Conservation (phyloP, 2,329 filamentous ascomycete species). For the Paramyrothecium sp. region DNA sequence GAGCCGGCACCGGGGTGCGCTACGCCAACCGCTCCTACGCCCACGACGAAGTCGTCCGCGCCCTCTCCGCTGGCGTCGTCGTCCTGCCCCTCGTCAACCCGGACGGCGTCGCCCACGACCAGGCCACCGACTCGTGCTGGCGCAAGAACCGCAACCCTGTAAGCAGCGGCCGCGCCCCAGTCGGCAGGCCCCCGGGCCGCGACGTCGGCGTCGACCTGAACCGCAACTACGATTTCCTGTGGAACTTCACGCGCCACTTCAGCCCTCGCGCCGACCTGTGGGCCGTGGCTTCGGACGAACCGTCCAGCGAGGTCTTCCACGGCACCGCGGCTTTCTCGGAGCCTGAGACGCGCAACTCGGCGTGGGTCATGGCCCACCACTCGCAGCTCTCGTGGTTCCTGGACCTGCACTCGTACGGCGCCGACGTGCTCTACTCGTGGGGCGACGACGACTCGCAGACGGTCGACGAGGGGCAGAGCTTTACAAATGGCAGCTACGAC, state of each 20-base stretch:
- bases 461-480: slow-evolving; percentile 44
- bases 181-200: not conserved
- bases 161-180: slow-evolving; percentile 25
- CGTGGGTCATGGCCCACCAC: slow-evolving; percentile 49
- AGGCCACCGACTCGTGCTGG: slow-evolving; percentile 49
- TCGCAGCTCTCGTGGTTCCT: slow-evolving; percentile 54
- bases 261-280: slow-evolving; percentile 31
- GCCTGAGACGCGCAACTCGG: slow-evolving; percentile 53
- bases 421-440: slow-evolving; percentile 54
- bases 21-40: slow-evolving; percentile 54
- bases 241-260: slow-evolving; percentile 49
- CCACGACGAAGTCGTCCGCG: slow-evolving; percentile 47
- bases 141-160: slow-evolving; percentile 53
- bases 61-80: slow-evolving; percentile 51
- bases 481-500: slow-evolving; percentile 51
- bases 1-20: slow-evolving; percentile 44
- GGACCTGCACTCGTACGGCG: slow-evolving; percentile 55
- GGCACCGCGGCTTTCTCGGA: slow-evolving; percentile 53
- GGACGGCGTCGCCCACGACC: slow-evolving; percentile 52
- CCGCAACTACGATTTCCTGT: slow-evolving; percentile 57
- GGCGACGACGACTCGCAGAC: slow-evolving; percentile 54
- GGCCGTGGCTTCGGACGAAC: slow-evolving; percentile 34
- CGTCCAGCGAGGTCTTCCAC: slow-evolving; percentile 46
- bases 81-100: slow-evolving; percentile 53
- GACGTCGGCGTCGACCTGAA: slow-evolving; percentile 51